Evolutionary conservation across 768 basidiomycete species (phyloP), one percentile per base, ranked within the genome.

Genomic region (Rubroboletus satanas): DNA sequence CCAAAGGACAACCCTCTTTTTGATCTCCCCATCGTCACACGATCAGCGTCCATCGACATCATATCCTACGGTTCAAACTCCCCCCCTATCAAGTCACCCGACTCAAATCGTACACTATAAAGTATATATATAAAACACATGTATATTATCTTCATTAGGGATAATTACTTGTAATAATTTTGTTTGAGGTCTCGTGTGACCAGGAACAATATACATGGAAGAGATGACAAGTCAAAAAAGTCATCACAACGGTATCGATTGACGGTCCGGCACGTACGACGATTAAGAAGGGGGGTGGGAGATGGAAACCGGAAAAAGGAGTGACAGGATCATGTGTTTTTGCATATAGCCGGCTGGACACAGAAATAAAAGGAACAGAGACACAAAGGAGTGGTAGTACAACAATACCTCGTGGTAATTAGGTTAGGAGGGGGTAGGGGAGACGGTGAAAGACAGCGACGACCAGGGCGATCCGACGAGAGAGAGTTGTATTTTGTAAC

Each of bases 321-420:
- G 42, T 4, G 64, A 44, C 49, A 26, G 17, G 45, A 46, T 49
- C 23, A 29, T 45, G 55, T 58, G 60, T 43, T 59, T 58, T 65
- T 57, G 42, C 45, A 49, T 57, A 46, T 52, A 35, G 50, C 54
- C 37, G 49, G 58, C 50, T 55, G 47, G n/a, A 57, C 50, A 57
- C 51, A 50, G 28, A 26, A 38, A 26, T 11, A 56, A 43, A 45
- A 14, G 37, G 18, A 37, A 14, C n/a, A 44, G 21, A 32, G n/a
- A 42, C 57, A 49, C 57, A 66, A 71, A 59, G 5, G 66, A 62
- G 58, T 57, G 58, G 52, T 63, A 53, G 53, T 70, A 71, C 64
- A 67, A 45, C 49, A 50, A 60, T 56, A 54, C 56, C 63, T 57
- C 32, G 44, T 12, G 5, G 36, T 45, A 50, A 49, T 61, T 59